Evolutionary conservation across 805 yeast species (phyloP).

Genomic region (Sugiyamaella smithiae): DNA sequence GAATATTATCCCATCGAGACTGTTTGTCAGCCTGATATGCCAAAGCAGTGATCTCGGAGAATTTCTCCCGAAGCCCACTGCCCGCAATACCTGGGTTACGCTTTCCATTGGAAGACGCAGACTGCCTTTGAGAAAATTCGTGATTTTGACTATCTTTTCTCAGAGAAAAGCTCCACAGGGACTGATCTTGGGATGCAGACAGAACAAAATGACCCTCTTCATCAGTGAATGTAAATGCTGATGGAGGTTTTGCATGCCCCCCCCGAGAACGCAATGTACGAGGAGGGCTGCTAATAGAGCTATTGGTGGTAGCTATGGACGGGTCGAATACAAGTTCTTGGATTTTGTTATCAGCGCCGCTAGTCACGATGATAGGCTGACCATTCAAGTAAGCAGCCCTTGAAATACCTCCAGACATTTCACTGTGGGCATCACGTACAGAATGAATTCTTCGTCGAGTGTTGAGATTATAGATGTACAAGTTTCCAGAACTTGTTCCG

Average conservation of each 20-base stretch:
- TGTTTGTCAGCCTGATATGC: constrained; percentile 72
- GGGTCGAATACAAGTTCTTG: constrained; percentile 95
- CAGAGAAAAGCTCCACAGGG: constrained; percentile 88
- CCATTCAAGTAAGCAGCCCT: constrained; percentile 77
- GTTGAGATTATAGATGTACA: constrained; percentile 80
- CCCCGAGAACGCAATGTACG: constrained; percentile 90
- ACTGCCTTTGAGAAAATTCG: constrained; percentile 74
- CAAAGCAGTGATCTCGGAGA: constrained; percentile 70
- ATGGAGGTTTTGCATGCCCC: constrained; percentile 95
- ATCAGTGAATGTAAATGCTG: constrained; percentile 70
- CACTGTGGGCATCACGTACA: constrained; percentile 69
- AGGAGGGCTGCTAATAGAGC: constrained; percentile 78
- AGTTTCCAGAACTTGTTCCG: constrained; percentile 75
- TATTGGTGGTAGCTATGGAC: constrained; percentile 54
- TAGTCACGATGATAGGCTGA: constrained; percentile 84
- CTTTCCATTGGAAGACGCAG: constrained; percentile 33
- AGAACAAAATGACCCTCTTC: constrained; percentile 77
- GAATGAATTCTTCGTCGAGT: constrained; percentile 71
- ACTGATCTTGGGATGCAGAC: constrained; percentile 81
- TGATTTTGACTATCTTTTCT: constrained; percentile 96
- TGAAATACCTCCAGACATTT: constrained; percentile 72
- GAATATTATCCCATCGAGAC: constrained; percentile 90
- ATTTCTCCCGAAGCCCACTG: constrained; percentile 54
- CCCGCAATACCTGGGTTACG: constrained; percentile 40
- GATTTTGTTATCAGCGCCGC: constrained; percentile 86